Conservation (phyloP, 2,329 filamentous ascomycete genomes). For the Monilinia vaccinii-corymbosi region DNA sequence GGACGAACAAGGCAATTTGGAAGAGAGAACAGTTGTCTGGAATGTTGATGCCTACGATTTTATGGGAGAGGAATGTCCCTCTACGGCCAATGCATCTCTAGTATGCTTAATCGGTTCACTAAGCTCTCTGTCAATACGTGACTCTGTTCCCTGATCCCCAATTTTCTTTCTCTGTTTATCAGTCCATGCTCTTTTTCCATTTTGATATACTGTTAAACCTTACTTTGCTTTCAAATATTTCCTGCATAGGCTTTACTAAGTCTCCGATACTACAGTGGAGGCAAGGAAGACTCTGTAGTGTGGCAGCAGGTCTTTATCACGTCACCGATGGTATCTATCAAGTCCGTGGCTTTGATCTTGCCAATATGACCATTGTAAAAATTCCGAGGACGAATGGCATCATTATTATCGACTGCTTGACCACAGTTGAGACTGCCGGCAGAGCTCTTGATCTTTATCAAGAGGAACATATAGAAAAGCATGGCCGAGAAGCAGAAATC, state of each 20-base stretch:
- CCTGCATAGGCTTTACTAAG: too few relatives aligned
- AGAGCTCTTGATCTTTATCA: conserved; percentile 32
- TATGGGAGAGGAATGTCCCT: conserved; percentile 22
- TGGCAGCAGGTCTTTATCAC: conserved; percentile 31
- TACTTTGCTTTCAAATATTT: too few relatives aligned
- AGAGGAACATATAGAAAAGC: background rate
- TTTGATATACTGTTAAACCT: too few relatives aligned
- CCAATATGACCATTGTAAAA: conserved; percentile 35
- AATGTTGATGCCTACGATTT: conserved; percentile 30
- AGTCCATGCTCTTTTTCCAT: too few relatives aligned
- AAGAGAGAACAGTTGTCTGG: conserved; percentile 20
- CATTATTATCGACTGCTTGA: conserved; percentile 34
- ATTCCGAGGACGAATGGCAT: conserved; percentile 27
- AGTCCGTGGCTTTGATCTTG: conserved; percentile 33
- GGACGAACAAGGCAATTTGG: background rate
- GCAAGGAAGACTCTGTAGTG: conserved; percentile 28
- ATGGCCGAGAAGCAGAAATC: conserved; percentile 24
- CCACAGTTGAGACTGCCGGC: conserved; percentile 30
- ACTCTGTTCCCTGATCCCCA: too few relatives aligned
- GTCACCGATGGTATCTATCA: conserved; percentile 34
- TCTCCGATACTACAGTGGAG: conserved; percentile 23
- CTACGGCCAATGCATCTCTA: conserved; percentile 28
- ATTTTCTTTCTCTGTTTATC: too few relatives aligned
- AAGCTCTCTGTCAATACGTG: too few relatives aligned
- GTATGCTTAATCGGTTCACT: too few relatives aligned